Conservation (phyloP, 73 alveolate species). For the Paramecium primaurelia region DNA sequence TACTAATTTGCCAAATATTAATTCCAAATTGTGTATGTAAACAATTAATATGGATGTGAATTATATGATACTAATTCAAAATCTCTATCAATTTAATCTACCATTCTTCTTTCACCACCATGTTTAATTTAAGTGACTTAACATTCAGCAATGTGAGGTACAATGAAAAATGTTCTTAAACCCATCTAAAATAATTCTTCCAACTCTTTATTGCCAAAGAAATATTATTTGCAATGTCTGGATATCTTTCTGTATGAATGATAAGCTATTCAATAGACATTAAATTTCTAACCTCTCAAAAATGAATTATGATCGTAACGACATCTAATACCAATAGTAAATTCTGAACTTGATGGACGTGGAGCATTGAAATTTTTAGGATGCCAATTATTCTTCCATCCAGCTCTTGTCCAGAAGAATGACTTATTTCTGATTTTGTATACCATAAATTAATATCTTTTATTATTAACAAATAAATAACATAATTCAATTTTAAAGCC, state of each 20-base stretch:
- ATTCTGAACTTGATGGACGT: slow-evolving; percentile 59
- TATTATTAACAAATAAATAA: background rate
- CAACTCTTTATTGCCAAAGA: slow-evolving; percentile 54
- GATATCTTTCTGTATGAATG: slow-evolving; percentile 61
- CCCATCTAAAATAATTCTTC: slow-evolving; percentile 62
- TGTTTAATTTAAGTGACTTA: slow-evolving; percentile 54
- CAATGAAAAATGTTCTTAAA: slow-evolving; percentile 57
- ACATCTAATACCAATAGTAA: slow-evolving; percentile 61
- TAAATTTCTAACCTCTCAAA: slow-evolving; percentile 47
- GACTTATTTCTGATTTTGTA: slow-evolving; percentile 63
- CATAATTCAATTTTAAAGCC: background rate
- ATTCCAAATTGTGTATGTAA: slow-evolving; percentile 54
- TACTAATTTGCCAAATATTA: slow-evolving; percentile 44
- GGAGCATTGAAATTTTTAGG: slow-evolving; percentile 67
- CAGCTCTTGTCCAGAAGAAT: slow-evolving; percentile 65
- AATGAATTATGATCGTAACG: slow-evolving; percentile 59
- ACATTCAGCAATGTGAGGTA: slow-evolving; percentile 61
- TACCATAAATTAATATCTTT: slow-evolving; percentile 40
- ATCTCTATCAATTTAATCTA: slow-evolving; percentile 61
- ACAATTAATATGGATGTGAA: slow-evolving; percentile 55
- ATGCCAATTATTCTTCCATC: slow-evolving; percentile 67
- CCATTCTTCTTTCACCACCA: slow-evolving; percentile 67
- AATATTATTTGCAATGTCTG: slow-evolving; percentile 61
- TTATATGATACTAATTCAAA: slow-evolving; percentile 60
- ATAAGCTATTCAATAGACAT: slow-evolving; percentile 10